These are phyloP conservation scores for Eucalyptus leucophloia DNA, from an alignment of 345 rosid genomes.

Conservation along the genomic window DNA sequence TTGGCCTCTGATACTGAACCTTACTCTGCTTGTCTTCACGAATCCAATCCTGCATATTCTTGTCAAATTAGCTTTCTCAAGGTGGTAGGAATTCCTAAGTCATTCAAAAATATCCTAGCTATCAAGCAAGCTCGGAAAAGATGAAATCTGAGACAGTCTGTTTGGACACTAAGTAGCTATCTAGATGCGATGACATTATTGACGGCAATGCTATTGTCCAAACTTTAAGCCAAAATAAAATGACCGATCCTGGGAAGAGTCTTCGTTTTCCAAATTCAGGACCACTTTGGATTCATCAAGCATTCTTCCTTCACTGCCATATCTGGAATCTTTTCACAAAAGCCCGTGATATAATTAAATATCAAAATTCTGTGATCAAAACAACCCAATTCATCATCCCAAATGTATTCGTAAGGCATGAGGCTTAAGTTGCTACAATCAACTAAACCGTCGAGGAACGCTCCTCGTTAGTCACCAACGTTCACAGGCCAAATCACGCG, in stretches of 20 bases:
- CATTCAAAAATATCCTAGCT: background rate
- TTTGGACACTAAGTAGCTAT: background rate
- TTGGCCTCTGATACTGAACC: background rate
- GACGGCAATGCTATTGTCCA: background rate
- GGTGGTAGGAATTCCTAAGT: background rate
- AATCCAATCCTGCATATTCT: background rate
- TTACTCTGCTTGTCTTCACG: fast-evolving
- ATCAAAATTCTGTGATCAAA: background rate
- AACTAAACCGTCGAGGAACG: background rate
- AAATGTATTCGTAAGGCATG: background rate
- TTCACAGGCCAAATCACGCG: background rate
- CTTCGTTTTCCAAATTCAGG: background rate
- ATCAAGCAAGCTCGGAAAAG: background rate
- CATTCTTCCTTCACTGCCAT: background rate
- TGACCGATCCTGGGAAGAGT: background rate
- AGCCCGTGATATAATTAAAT: background rate
- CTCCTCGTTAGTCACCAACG: background rate
- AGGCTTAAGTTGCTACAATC: background rate
- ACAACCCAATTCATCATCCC: background rate
- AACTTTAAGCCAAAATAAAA: background rate
- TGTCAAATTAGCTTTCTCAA: background rate
- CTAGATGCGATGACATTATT: background rate
- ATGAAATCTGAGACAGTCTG: background rate
- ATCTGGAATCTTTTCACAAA: fast-evolving
- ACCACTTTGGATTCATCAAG: background rate